Percentiles rank a stretch among this genome's conserved stretches.
phyloP scores from a whole-genome alignment of 2,329 filamentous ascomycete species.

The Alternaria hordeiaustralica region DNA sequence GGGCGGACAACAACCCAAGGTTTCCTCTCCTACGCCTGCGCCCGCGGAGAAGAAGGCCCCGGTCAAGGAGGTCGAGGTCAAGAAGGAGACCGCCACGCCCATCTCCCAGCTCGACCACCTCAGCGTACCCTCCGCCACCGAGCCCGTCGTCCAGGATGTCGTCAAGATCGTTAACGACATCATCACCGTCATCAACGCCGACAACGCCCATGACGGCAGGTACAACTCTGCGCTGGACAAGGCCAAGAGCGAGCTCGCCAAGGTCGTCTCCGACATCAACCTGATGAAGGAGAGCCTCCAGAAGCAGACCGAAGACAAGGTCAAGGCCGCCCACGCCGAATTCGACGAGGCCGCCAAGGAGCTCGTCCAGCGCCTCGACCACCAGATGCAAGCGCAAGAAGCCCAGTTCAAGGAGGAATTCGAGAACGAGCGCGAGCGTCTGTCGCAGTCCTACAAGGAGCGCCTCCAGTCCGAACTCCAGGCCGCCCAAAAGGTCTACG shows the following conservation, averaged over 20 bases:
- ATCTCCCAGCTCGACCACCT: conserved; percentile 76
- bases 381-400: conserved; percentile 81
- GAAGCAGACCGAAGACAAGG: conserved; percentile 75
- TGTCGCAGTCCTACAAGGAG: conserved; percentile 78
- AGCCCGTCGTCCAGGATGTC: conserved; percentile 89
- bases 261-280: conserved; percentile 79
- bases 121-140: conserved; percentile 74
- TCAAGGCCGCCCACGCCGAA: conserved; percentile 72
- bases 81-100: conserved; percentile 34
- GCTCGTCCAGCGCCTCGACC: conserved; percentile 86
- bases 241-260: conserved; percentile 82
- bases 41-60: conserved; percentile 32
- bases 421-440: conserved; percentile 80
- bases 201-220: conserved; percentile 72
- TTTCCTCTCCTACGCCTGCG: conserved; percentile 24
- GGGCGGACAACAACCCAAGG: conserved; percentile 28
- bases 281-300: conserved; percentile 73
- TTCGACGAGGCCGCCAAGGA: conserved; percentile 89
- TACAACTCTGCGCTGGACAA: conserved; percentile 81
- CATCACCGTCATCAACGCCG: conserved; percentile 90
- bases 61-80: conserved; percentile 8
- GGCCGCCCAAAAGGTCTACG: conserved; percentile 78
- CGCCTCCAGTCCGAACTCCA: conserved; percentile 81
- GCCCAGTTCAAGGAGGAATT: conserved; percentile 86
- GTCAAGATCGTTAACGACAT: conserved; percentile 96